phyloP scores from a whole-genome alignment of 2,329 filamentous ascomycete genomes.

The Botrytis medusae region DNA sequence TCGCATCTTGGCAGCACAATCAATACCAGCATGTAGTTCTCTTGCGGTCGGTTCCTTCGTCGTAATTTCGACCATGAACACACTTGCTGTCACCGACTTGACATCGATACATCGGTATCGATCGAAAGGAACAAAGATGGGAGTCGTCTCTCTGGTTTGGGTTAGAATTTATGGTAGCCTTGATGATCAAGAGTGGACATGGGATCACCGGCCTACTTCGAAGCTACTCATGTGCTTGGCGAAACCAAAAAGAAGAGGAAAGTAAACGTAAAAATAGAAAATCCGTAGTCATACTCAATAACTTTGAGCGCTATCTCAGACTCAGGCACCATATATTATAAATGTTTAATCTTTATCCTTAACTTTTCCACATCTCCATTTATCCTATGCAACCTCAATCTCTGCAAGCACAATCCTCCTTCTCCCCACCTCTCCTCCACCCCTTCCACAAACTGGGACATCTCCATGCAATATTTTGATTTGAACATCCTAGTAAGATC shows the following conservation, averaged over 20 bases:
- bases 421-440: slow-evolving; percentile 30
- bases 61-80: too few species aligned
- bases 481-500: slow-evolving; percentile 40
- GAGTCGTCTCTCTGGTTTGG: too few species aligned
- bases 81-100: too few species aligned
- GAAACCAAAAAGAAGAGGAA: neutral
- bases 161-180: neutral
- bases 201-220: neutral
- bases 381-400: slow-evolving; percentile 1
- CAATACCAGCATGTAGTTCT: too few species aligned
- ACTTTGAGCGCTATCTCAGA: neutral
- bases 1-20: too few species aligned
- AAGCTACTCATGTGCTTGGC: neutral
- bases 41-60: too few species aligned
- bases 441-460: slow-evolving; percentile 33
- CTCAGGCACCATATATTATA: neutral
- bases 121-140: too few species aligned
- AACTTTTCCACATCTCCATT: neutral
- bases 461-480: slow-evolving; percentile 34
- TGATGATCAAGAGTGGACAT: neutral
- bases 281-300: too few species aligned
- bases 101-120: too few species aligned
- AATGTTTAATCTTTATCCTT: neutral
- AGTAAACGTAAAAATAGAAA: neutral
- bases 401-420: slow-evolving; percentile 31